Percentiles rank a stretch among this genome's conserved stretches.
These are phyloP conservation scores for Stenocarpella maydis DNA, from an alignment of 2,329 filamentous ascomycete genomes.

Conservation along the genomic window DNA sequence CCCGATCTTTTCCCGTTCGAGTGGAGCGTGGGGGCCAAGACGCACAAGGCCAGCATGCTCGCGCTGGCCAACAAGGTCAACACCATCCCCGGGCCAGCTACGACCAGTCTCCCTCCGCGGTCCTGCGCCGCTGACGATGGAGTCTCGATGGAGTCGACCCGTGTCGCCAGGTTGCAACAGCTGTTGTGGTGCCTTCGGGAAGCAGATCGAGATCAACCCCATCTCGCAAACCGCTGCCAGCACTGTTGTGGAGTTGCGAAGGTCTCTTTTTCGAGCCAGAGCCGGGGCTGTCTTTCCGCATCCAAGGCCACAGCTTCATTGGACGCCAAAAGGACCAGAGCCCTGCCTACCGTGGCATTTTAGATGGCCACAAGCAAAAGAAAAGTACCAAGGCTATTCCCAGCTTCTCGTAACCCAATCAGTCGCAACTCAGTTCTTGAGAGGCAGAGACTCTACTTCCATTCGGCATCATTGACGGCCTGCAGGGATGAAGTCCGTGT, in stretches of 20 bases:
- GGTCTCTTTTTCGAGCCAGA: background rate
- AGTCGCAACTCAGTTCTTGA: background rate
- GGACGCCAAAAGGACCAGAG: background rate
- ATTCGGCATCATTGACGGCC: background rate
- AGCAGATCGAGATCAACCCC: background rate
- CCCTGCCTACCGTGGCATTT: background rate
- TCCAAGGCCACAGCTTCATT: background rate
- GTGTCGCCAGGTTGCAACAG: slow-evolving; percentile 8
- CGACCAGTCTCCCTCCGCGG: no score
- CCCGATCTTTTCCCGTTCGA: no score
- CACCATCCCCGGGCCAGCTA: no score
- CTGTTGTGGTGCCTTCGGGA: slow-evolving; percentile 6
- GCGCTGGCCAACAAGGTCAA: no score
- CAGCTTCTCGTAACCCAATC: background rate
- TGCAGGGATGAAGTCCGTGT: background rate
- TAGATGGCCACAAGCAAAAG: background rate
- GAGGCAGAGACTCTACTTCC: background rate
- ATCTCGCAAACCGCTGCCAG: slow-evolving; percentile 16
- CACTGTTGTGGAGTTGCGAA: slow-evolving; percentile 17
- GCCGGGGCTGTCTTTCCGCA: background rate
- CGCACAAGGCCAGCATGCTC: no score
- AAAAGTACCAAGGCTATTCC: background rate
- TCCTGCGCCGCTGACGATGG: no score
- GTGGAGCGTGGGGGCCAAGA: no score
- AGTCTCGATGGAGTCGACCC: slow-evolving; percentile 10